Evolutionary conservation across 495 filamentous ascomycete species (phyloP), one percentile per base, ranked within the genome.

Genomic region (Podospora conica): DNA sequence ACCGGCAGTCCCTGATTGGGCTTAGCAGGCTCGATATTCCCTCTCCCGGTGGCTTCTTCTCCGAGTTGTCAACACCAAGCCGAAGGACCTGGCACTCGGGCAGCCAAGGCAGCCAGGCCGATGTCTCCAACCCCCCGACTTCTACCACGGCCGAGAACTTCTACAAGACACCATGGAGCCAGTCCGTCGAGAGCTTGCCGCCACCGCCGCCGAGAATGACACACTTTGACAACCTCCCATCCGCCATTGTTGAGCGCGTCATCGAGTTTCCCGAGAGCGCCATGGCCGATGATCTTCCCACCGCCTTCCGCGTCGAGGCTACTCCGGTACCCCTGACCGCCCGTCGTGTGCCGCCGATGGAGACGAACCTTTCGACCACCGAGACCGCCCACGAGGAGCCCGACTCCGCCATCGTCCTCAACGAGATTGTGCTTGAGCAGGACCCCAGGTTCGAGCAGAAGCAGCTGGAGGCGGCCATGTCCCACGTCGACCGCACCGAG

Each of bases 41-140:
- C 3, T 96, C 93, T 1, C 93, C 93, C 0, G 90, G 91, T 25
- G 91, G 90, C 0, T 96, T 97, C 81, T 97, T 97, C 75, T 88
- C 91, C 21, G 91, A 90, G 0, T 82, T 97, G 20, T 88, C 84
- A 18, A 81, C 85, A 1, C 83, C 86, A 58, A 86, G 87, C 29
- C 84, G 92, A 61, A 86, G 89, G 71, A 95, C 92, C 5, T 97
- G 93, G 93, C 78, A 84, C 71, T 61, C 81, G 31, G 78, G 82
- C 56, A 75, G 76, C 29, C 81, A 80, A 10, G 69, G 82, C 56
- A 75, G 76, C 29, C 81, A 80, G 15, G 69, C 75, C 21, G 78
- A 80, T 21, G 80, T 78, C 27, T 70, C 73, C 63, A 77, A 74
- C 64, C 85, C 83, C 3, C 90, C 90, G 0, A 88, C 91, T 1